Evolutionary conservation across 2,329 filamentous ascomycete genomes (phyloP).

Genomic region (Epicoccum sorghinum): DNA sequence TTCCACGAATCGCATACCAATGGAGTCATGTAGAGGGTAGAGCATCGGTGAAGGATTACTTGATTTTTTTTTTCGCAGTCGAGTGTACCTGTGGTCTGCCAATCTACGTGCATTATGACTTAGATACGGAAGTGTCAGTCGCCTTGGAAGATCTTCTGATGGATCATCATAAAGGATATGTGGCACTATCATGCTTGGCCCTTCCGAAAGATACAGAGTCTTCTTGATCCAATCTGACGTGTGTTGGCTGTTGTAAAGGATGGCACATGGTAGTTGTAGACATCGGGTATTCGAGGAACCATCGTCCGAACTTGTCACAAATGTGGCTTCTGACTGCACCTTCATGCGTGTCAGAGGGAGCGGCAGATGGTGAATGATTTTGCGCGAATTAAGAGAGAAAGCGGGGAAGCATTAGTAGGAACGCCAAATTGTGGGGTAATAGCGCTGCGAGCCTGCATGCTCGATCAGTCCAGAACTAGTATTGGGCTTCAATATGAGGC

Average conservation of each 20-base stretch:
- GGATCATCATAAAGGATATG: too few species aligned
- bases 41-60: neutral
- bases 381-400: conserved; percentile 39
- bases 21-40: neutral
- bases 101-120: neutral
- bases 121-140: neutral
- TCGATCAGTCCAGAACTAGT: conserved; percentile 31
- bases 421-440: conserved; percentile 49
- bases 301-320: neutral
- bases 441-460: conserved; percentile 31
- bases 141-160: too few species aligned
- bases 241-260: neutral
- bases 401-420: conserved; percentile 41
- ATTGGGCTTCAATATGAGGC: conserved; percentile 31
- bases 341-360: conserved; percentile 44
- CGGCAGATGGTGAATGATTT: conserved; percentile 25
- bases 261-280: neutral
- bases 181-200: too few species aligned
- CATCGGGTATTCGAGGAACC: neutral
- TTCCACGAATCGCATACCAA: conserved; percentile 2
- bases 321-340: conserved; percentile 19
- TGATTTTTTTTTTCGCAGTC: neutral
- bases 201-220: too few species aligned
- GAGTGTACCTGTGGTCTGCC: neutral
- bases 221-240: neutral